phyloP scores from a whole-genome alignment of 148 eudicot species.

The Cornus controversa region DNA sequence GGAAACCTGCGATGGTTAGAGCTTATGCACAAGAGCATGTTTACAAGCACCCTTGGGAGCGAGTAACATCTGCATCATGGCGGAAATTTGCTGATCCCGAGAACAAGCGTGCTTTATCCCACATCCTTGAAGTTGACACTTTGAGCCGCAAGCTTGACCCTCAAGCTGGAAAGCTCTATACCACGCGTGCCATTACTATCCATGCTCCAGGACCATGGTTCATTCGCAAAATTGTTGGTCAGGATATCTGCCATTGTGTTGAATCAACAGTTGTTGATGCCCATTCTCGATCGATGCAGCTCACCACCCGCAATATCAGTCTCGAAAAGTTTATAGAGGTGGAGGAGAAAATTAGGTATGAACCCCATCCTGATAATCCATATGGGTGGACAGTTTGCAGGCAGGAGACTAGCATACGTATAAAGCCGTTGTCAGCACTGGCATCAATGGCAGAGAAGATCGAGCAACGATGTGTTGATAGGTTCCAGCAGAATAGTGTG shows the following conservation, averaged over 20 bases:
- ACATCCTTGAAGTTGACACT: slow-evolving; percentile 88
- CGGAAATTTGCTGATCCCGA: slow-evolving; percentile 91
- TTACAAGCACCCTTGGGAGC: slow-evolving; percentile 95
- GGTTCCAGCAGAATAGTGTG: slow-evolving; percentile 81
- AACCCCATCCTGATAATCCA: slow-evolving; percentile 94
- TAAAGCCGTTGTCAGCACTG: slow-evolving; percentile 75
- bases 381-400: slow-evolving; percentile 86
- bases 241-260: slow-evolving; percentile 92
- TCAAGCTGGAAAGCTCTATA: slow-evolving; percentile 69
- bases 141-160: slow-evolving; percentile 73
- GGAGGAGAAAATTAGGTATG: slow-evolving; percentile 86
- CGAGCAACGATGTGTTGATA: slow-evolving; percentile 85
- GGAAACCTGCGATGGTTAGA: slow-evolving; percentile 54
- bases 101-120: slow-evolving; percentile 78
- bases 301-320: slow-evolving; percentile 72
- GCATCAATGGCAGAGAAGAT: slow-evolving; percentile 96
- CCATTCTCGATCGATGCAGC: slow-evolving; percentile 76
- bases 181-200: slow-evolving; percentile 81
- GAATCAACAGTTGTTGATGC: slow-evolving; percentile 88
- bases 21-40: slow-evolving; percentile 85
- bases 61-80: slow-evolving; percentile 98
- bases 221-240: slow-evolving; percentile 71
- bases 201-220: slow-evolving; percentile 97
- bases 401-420: slow-evolving; percentile 89
- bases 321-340: slow-evolving; percentile 81